Evolutionary conservation across 352 stramenopile species (phyloP), one percentile per base, ranked within the genome.

Genomic region (Globisporangium orthogonon): DNA sequence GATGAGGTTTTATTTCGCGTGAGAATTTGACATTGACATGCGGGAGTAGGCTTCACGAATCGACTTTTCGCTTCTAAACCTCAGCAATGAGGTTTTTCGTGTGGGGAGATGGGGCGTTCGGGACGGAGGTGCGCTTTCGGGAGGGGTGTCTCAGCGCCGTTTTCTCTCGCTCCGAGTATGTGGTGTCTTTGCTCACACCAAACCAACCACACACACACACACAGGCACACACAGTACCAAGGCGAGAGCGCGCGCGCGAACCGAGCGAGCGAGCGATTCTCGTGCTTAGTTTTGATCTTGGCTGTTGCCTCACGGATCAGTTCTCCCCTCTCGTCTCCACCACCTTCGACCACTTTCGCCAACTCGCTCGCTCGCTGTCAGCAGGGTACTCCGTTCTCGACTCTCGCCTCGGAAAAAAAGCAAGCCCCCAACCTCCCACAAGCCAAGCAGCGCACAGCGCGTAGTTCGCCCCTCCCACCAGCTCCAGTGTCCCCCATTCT

Each of bases 281-380:
- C 33, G 33, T 37, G 37, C 31, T 60, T 65, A 68, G 56, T 65
- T 66, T 69, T 61, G 54, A 53, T 69, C 58, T 66, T 53, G 56
- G 55, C 17, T 14, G 43, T 47, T 28, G 15, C 17, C 43, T 18
- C 40, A 13, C 15, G 43, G 43, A 47, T 59, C 50, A 23, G 29
- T 31, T 33, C 18, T 50, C 56, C n/a, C 18, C 11, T 10, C 45
- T 10, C 33, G 33, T 37, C 33, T 29, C 48, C 18, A 18, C 33
- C 51, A 54, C 4, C 7, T 29, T 33, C 30, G 18, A 14, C 35
- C 9, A 41, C 35, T 11, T 5, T 4, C 11, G 4, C 17, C 37
- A 3, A 13, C 37, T 6, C 11, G 7, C 10, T 43, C 10, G 11
- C 37, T 43, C 35, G 37, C 10, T 4, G 33, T 9, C 33, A 37